Evolutionary conservation across 2,329 filamentous ascomycete genomes (phyloP), one percentile per base, ranked within the genome.

Genomic region (Trichoderma sp.): DNA sequence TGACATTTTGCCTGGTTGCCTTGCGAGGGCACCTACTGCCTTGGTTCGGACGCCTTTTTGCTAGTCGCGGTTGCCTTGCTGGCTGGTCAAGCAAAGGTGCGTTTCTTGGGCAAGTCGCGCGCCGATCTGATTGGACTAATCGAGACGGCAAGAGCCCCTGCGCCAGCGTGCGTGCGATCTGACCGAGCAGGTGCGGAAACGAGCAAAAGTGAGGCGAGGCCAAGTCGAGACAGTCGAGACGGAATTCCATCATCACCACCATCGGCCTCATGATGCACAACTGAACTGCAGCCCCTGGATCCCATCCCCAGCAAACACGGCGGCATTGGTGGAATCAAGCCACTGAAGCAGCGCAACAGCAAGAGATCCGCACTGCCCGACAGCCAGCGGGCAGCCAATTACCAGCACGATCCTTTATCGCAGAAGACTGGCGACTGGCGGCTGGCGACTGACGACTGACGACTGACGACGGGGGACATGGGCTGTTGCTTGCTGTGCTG

Each of bases 121-220:
- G 19, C 29, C 17, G 12, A 25, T 53, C 35, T 70, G 61, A 70
- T 70, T 70, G 69, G 69, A 32, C 52, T 29, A 37, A 17, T 22
- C 6, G 19, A n/a, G 9, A 22, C 22, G 25, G n/a, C 27, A 39
- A 52, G 17, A 39, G 57, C 56, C 22, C 65, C 29, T 39, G 50
- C 58, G 42, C 61, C 25, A 42, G 32, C 57, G 17, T 42, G 54
- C 50, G 35, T 52, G 25, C n/a, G n/a, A n/a, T 52, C 54, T 69
- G 53, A 69, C 69, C 67, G 67, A 70, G 59, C n/a, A 45, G 4
- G 39, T 45, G 39, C 39, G 19, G 39, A 45, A 48, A 19, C 0
- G n/a, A 22, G 42, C 37, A n/a, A 27, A 37, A 45, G 35, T 39
- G 37, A 53, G 42, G 45, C 27, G 34, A n/a, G 15, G n/a, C 8